Percentiles rank a stretch among this genome's conserved stretches.
Conservation (phyloP, 371 early-diverging fungal species). For the Syncephalastrum monosporum region DNA sequence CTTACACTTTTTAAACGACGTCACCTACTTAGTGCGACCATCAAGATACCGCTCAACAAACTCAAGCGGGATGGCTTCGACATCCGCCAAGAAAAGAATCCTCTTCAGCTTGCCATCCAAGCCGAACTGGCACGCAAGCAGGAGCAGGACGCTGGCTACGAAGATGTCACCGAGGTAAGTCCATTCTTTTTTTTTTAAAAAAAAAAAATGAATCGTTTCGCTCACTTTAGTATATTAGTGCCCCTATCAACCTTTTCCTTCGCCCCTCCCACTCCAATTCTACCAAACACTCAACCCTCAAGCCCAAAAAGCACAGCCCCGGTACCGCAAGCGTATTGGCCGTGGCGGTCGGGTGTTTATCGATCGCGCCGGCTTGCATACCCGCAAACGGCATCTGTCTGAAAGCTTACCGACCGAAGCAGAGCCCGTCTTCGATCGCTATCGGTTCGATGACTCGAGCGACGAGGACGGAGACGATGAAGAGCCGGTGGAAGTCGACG, state of each 20-base stretch:
- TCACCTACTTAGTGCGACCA: slow-evolving; percentile 46
- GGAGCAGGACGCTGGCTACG: slow-evolving; percentile 52
- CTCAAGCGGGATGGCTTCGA: slow-evolving; percentile 35
- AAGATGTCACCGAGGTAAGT: slow-evolving; percentile 51
- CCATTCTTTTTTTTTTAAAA: neutral
- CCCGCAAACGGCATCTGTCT: neutral
- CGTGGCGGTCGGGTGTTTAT: slow-evolving; percentile 60
- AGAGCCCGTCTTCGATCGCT: slow-evolving; percentile 16
- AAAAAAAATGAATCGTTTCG: neutral
- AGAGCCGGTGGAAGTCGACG: slow-evolving; percentile 33
- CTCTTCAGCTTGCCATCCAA: slow-evolving; percentile 42
- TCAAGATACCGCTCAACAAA: slow-evolving; percentile 55
- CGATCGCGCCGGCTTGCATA: slow-evolving; percentile 40
- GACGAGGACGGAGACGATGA: slow-evolving; percentile 43
- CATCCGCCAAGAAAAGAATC: slow-evolving; percentile 33
- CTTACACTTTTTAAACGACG: slow-evolving; percentile 22
- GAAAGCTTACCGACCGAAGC: neutral
- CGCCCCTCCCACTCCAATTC: slow-evolving; percentile 37
- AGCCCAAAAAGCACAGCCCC: slow-evolving; percentile 18
- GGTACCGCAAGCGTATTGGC: slow-evolving; percentile 56
- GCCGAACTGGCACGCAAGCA: slow-evolving; percentile 53
- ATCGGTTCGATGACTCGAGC: slow-evolving; percentile 52
- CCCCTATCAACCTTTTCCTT: slow-evolving; percentile 51
- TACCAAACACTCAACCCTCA: slow-evolving; percentile 26
- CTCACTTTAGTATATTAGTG: slow-evolving; percentile 22